These are phyloP conservation scores for Ustilago cynodontis DNA, from an alignment of 1,284 basidiomycete genomes.

Conservation along the genomic window DNA sequence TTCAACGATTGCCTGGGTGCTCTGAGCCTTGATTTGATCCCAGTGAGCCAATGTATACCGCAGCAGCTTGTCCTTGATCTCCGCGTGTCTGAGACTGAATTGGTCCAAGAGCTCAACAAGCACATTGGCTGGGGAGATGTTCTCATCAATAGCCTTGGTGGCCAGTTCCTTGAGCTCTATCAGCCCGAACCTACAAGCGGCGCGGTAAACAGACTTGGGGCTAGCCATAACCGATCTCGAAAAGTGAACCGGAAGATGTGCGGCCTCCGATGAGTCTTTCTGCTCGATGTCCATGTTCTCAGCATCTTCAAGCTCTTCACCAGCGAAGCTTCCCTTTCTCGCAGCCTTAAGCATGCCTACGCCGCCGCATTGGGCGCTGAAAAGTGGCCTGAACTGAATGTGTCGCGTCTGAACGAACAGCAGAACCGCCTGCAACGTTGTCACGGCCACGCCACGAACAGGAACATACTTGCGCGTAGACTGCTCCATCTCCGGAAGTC, in stretches of 20 bases:
- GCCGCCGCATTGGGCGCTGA: not conserved
- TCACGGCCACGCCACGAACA: conserved; percentile 5
- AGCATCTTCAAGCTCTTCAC: not conserved
- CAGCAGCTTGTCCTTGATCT: conserved; percentile 15
- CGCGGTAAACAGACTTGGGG: conserved; percentile 39
- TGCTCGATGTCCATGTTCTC: not conserved
- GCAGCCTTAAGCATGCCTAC: not conserved
- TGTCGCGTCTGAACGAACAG: conserved; percentile 30
- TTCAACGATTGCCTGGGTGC: not conserved
- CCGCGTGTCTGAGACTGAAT: conserved; percentile 17
- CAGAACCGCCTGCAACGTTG: conserved; percentile 25
- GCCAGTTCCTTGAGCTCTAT: conserved; percentile 16
- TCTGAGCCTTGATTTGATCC: conserved; percentile 20
- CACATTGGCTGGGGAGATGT: conserved; percentile 24
- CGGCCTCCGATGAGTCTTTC: not conserved
- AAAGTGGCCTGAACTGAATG: conserved; percentile 16
- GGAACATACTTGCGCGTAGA: not conserved
- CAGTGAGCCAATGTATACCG: conserved; percentile 30
- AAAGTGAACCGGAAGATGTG: not conserved
- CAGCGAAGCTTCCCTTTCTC: not conserved
- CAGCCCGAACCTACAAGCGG: conserved; percentile 23
- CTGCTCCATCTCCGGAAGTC: not conserved
- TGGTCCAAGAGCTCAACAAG: conserved; percentile 24
- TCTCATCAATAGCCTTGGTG: not conserved
- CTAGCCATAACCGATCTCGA: conserved; percentile 10